phyloP scores from a whole-genome alignment of 192 early-diverging fungal genomes.

The Mortierella antarctica region DNA sequence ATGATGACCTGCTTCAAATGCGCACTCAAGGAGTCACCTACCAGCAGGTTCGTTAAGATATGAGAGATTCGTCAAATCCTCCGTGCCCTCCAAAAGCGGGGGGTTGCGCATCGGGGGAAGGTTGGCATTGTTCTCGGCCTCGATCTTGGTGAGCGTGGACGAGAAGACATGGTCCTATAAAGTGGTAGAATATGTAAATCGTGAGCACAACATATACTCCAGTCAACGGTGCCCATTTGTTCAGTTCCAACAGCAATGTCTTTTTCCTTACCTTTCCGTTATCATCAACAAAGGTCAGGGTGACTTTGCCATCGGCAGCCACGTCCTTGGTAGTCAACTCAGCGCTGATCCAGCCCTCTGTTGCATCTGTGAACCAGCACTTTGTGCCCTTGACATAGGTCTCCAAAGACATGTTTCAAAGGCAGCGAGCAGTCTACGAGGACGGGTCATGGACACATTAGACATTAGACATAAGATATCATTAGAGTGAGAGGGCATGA shows the following conservation, averaged over 20 bases:
- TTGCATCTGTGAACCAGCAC: conserved; percentile 92
- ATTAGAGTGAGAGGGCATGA: too few relatives aligned
- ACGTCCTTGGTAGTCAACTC: conserved; percentile 66
- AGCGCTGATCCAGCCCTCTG: conserved; percentile 88
- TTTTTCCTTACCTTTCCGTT: conserved; percentile 59
- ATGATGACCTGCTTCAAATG: too few relatives aligned
- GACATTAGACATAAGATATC: background rate
- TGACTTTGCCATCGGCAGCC: conserved; percentile 66
- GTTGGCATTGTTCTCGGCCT: conserved; percentile 69
- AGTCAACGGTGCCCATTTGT: background rate
- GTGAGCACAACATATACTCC: background rate
- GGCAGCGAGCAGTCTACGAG: conserved; percentile 7
- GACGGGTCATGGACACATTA: conserved; percentile 1
- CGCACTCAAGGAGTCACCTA: conserved; percentile 1
- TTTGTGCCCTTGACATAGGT: conserved; percentile 77
- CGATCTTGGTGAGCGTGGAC: conserved; percentile 76
- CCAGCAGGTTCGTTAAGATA: conserved; percentile 94
- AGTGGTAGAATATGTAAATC: background rate
- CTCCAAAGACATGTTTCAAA: conserved; percentile 60
- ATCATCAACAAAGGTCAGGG: conserved; percentile 72
- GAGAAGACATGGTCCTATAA: conserved; percentile 77
- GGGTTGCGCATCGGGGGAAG: conserved; percentile 97
- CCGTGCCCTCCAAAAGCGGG: conserved; percentile 86
- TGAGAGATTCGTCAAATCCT: conserved; percentile 91
- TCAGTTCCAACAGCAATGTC: background rate